Conservation (phyloP, 1,284 basidiomycete species). For the Leucoagaricus sp. region DNA sequence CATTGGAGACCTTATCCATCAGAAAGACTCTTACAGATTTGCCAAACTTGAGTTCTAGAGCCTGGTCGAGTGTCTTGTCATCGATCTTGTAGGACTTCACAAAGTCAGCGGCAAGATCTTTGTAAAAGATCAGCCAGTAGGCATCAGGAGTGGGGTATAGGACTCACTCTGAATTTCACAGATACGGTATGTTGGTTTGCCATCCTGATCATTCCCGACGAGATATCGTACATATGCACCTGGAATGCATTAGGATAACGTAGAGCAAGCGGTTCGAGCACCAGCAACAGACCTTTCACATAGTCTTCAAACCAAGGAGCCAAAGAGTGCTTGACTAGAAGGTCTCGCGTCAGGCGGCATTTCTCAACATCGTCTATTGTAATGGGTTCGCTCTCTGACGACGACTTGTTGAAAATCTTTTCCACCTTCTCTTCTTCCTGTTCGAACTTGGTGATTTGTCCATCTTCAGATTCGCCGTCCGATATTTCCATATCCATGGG, state of each 20-base stretch:
- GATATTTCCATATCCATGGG: slow-evolving; percentile 82
- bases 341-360: slow-evolving; percentile 62
- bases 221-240: slow-evolving; percentile 83
- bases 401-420: slow-evolving; percentile 43
- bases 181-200: slow-evolving; percentile 72
- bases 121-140: not conserved
- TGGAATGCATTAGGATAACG: slow-evolving; percentile 29
- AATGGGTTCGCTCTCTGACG: slow-evolving; percentile 47
- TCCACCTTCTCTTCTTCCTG: slow-evolving; percentile 69
- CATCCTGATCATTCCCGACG: slow-evolving; percentile 52
- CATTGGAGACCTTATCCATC: slow-evolving; percentile 86
- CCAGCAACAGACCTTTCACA: slow-evolving; percentile 59
- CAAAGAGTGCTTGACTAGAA: slow-evolving; percentile 64
- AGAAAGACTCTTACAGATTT: slow-evolving; percentile 55
- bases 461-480: slow-evolving; percentile 70
- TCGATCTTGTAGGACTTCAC: slow-evolving; percentile 79
- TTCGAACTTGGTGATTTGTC: slow-evolving; percentile 68
- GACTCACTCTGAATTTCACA: slow-evolving; percentile 74
- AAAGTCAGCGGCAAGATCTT: slow-evolving; percentile 52
- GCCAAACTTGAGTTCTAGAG: slow-evolving; percentile 74
- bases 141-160: slow-evolving; percentile 9
- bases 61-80: slow-evolving; percentile 56
- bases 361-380: slow-evolving; percentile 57
- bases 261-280: not conserved
- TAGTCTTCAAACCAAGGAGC: slow-evolving; percentile 79